Percentiles rank a stretch among this genome's conserved stretches.
Conservation (phyloP, 2,329 filamentous ascomycete species). For the Leptodontidium sp. region DNA sequence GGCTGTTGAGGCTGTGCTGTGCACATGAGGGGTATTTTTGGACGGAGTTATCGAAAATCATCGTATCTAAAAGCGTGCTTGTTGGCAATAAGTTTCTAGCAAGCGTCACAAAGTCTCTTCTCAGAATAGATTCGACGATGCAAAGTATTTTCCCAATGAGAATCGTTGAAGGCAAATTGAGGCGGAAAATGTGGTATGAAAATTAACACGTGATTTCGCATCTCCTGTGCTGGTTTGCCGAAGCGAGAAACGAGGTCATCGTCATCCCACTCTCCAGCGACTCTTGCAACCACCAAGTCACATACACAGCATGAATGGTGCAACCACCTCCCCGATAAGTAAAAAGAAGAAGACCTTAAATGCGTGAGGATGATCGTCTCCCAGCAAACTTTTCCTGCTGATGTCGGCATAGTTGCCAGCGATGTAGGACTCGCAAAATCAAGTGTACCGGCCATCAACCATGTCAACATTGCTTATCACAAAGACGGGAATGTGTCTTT, state of each 20-base stretch:
- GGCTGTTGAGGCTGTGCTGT: neutral
- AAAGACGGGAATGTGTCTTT: constrained; percentile 12
- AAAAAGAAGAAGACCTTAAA: constrained; percentile 22
- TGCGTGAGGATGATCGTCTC: neutral
- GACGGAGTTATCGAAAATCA: neutral
- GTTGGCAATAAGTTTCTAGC: neutral
- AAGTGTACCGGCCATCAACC: constrained; percentile 11
- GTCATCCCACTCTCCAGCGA: constrained; percentile 13
- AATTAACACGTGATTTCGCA: no score
- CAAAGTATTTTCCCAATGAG: no score
- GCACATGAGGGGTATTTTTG: neutral
- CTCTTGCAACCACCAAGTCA: neutral
- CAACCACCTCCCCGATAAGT: constrained; percentile 2
- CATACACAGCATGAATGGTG: constrained; percentile 2
- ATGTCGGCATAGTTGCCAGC: constrained; percentile 11
- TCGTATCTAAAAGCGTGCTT: neutral
- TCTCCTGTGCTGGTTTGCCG: no score
- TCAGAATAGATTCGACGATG: neutral
- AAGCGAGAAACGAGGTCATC: neutral
- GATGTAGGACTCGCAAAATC: constrained; percentile 19
- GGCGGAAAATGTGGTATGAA: neutral
- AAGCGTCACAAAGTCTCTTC: neutral
- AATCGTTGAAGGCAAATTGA: no score
- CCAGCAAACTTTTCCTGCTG: neutral
- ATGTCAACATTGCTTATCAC: constrained; percentile 15